Conservation (phyloP, 192 early-diverging fungal species). For the Coemansia sp. region DNA sequence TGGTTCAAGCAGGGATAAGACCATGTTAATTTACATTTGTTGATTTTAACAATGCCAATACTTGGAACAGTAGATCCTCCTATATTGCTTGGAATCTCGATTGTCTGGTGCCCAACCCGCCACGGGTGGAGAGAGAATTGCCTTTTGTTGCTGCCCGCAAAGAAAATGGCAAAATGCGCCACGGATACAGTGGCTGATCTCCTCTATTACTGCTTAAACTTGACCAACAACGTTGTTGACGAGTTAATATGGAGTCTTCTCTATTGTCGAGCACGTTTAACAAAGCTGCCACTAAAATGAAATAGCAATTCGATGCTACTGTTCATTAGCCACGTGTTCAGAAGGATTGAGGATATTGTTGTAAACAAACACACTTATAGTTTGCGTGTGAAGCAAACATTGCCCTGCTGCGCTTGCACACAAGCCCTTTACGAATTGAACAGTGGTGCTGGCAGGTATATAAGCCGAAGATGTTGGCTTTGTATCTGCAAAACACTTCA, state of each 20-base stretch:
- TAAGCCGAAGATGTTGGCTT: background rate
- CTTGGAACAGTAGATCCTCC: background rate
- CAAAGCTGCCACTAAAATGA: constrained; percentile 1
- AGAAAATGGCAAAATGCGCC: background rate
- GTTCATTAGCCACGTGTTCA: background rate
- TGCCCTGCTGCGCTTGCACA: background rate
- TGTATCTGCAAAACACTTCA: background rate
- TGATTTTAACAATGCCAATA: background rate
- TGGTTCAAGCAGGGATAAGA: background rate
- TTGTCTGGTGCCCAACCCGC: background rate
- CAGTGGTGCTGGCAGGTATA: background rate
- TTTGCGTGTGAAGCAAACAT: background rate
- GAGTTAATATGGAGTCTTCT: constrained; percentile 4
- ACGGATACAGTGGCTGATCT: constrained; percentile 1
- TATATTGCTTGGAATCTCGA: background rate
- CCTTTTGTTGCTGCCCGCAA: background rate
- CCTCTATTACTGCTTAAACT: background rate
- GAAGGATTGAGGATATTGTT: background rate
- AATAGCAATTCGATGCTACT: background rate
- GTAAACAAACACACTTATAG: background rate
- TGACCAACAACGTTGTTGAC: background rate
- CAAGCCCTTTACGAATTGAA: background rate
- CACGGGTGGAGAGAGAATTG: background rate
- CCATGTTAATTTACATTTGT: background rate
- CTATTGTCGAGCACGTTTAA: background rate